A percentile compares a stretch with the other conserved stretches of the same genome.
Conservation (phyloP, 2,329 filamentous ascomycete species). For the Cryphonectria japonica region DNA sequence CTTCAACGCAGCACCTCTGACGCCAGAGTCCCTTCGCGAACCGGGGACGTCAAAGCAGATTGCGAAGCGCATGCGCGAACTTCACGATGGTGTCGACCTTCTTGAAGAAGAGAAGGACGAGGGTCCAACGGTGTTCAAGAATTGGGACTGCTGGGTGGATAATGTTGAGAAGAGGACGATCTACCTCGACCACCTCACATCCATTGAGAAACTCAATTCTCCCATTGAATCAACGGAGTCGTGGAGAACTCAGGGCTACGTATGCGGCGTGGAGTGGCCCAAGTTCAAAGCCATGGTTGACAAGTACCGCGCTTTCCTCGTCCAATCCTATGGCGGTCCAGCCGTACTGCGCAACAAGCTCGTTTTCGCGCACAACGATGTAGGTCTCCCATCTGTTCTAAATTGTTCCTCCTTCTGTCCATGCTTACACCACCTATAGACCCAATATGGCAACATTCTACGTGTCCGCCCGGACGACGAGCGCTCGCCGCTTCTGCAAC, state of each 20-base stretch:
- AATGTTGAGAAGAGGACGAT: conserved; percentile 65
- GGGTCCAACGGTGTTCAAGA: conserved; percentile 84
- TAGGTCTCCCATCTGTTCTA: conserved; percentile 49
- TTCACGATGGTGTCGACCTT: conserved; percentile 91
- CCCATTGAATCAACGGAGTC: conserved; percentile 40
- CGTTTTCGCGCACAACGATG: conserved; percentile 97
- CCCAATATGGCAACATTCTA: conserved; percentile 97
- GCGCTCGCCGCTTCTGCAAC: conserved; percentile 84
- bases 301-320: conserved; percentile 77
- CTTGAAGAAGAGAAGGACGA: conserved; percentile 75
- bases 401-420: background rate
- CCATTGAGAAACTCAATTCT: conserved; percentile 27
- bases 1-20: conserved; percentile 83
- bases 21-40: conserved; percentile 73
- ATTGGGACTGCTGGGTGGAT: conserved; percentile 91
- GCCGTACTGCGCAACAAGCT: conserved; percentile 72
- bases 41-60: conserved; percentile 88
- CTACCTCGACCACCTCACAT: conserved; percentile 49
- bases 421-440: conserved; percentile 54
- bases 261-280: conserved; percentile 84
- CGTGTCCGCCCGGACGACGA: conserved; percentile 69
- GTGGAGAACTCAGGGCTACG: conserved; percentile 73
- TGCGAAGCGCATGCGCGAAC: conserved; percentile 94
- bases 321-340: conserved; percentile 69
- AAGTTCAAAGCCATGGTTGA: conserved; percentile 75